These are phyloP conservation scores for Megacollybia marginata DNA, from an alignment of 768 basidiomycete genomes.

Conservation along the genomic window DNA sequence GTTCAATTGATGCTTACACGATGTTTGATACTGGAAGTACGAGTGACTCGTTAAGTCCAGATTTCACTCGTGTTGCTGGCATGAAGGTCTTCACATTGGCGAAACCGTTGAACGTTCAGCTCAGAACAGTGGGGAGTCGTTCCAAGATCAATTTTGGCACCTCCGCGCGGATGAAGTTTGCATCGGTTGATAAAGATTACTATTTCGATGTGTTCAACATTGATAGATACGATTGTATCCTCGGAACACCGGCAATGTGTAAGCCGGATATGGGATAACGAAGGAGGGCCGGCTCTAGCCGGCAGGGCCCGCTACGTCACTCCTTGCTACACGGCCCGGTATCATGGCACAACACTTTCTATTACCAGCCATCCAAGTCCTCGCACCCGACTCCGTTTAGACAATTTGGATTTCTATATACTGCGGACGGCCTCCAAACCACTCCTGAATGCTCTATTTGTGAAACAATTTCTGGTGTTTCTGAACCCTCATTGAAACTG, in stretches of 20 bases:
- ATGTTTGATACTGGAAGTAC: conserved; percentile 12
- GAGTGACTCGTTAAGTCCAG: conserved; percentile 12
- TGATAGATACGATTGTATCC: conserved; percentile 27
- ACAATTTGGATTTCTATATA: conserved; percentile 4
- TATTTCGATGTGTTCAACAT: no score
- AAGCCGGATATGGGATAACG: conserved; percentile 13
- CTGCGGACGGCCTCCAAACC: no score
- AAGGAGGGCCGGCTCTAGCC: no score
- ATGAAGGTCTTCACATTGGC: conserved; percentile 5
- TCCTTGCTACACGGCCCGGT: no score
- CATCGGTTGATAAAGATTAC: not conserved
- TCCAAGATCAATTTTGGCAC: no score
- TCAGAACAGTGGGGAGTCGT: conserved; percentile 24
- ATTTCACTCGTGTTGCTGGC: no score
- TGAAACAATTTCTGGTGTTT: no score
- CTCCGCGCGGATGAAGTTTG: conserved; percentile 5
- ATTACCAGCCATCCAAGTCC: no score
- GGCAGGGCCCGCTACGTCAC: no score
- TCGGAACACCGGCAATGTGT: conserved; percentile 26
- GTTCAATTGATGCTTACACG: conserved; percentile 9
- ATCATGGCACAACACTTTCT: no score
- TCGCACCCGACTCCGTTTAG: conserved; percentile 17
- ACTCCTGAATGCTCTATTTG: no score
- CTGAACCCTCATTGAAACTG: no score
- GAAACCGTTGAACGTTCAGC: conserved; percentile 15